These are phyloP conservation scores for Saccharomycopsis sp. DNA, from an alignment of 805 yeast species.

Conservation along the genomic window DNA sequence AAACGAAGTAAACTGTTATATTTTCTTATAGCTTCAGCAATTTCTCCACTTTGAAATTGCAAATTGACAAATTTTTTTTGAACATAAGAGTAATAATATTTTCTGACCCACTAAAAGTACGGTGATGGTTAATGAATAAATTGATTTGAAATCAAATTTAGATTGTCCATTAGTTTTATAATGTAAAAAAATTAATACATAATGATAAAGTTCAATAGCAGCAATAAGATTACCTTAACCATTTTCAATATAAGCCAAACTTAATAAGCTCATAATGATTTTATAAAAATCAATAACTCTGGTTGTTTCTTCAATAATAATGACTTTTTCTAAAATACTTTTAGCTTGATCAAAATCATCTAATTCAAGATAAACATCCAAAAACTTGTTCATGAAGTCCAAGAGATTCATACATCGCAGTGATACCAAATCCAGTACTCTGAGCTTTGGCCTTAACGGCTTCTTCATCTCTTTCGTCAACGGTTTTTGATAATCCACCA, in stretches of 20 bases:
- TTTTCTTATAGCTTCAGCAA: conserved; percentile 44
- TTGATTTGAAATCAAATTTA: neutral
- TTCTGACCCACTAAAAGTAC: conserved; percentile 47
- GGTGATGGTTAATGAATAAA: conserved; percentile 61
- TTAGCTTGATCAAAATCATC: conserved; percentile 50
- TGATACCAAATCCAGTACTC: conserved; percentile 37
- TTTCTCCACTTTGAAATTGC: conserved; percentile 40
- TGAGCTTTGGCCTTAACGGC: conserved; percentile 23
- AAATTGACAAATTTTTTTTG: conserved; percentile 53
- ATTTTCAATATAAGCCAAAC: conserved; percentile 65
- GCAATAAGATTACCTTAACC: conserved; percentile 46
- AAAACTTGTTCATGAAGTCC: conserved; percentile 72
- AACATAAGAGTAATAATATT: conserved; percentile 56
- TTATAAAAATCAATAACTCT: conserved; percentile 75
- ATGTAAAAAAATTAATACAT: conserved; percentile 51
- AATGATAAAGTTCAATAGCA: conserved; percentile 50
- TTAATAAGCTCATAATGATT: conserved; percentile 58
- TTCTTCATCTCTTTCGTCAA: conserved; percentile 20
- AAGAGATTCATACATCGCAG: conserved; percentile 58
- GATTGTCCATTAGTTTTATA: conserved; percentile 22
- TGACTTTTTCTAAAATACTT: conserved; percentile 55
- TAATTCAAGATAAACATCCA: conserved; percentile 59
- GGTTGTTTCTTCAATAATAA: conserved; percentile 67
- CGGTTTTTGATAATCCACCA: neutral
- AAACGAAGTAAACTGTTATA: conserved; percentile 46